These are phyloP conservation scores for Dothistroma septosporum DNA, from an alignment of 2,329 filamentous ascomycete species.

Conservation along the genomic window DNA sequence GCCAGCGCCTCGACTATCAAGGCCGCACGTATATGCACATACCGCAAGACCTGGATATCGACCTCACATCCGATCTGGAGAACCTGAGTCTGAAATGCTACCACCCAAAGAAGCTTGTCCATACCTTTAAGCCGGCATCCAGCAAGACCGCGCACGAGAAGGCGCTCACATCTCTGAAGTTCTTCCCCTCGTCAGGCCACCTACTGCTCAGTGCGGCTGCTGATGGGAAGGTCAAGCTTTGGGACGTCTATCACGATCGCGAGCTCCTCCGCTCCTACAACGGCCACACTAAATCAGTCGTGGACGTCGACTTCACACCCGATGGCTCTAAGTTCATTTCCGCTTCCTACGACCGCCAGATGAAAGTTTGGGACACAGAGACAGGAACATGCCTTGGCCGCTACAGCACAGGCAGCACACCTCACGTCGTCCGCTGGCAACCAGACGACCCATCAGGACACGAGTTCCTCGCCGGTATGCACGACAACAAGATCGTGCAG, in stretches of 20 bases:
- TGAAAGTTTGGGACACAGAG: conserved; percentile 98
- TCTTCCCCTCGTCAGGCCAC: conserved; percentile 85
- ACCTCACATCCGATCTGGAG: conserved; percentile 71
- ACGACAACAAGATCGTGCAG: conserved; percentile 97
- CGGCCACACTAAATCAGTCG: conserved; percentile 84
- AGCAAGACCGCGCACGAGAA: conserved; percentile 53
- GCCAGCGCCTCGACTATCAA: conserved; percentile 78
- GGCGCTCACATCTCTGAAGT: conserved; percentile 80
- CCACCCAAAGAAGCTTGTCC: conserved; percentile 88
- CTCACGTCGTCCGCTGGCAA: conserved; percentile 92
- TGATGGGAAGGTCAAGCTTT: conserved; percentile 87
- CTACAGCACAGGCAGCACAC: conserved; percentile 91
- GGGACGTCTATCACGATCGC: conserved; percentile 86
- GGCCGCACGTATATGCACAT: conserved; percentile 97
- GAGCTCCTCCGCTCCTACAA: conserved; percentile 87
- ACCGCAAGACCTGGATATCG: conserved; percentile 82
- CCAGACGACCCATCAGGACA: conserved; percentile 70
- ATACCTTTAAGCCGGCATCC: conserved; percentile 74
- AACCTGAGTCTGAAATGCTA: conserved; percentile 58
- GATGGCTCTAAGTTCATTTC: conserved; percentile 83
- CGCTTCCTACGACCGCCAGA: conserved; percentile 87
- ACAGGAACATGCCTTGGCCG: conserved; percentile 82
- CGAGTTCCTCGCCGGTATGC: conserved; percentile 95
- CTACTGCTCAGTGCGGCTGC: conserved; percentile 84
- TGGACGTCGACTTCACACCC: conserved; percentile 82